Evolutionary conservation across 2,329 filamentous ascomycete genomes (phyloP).

Genomic region (Penicillium freii): DNA sequence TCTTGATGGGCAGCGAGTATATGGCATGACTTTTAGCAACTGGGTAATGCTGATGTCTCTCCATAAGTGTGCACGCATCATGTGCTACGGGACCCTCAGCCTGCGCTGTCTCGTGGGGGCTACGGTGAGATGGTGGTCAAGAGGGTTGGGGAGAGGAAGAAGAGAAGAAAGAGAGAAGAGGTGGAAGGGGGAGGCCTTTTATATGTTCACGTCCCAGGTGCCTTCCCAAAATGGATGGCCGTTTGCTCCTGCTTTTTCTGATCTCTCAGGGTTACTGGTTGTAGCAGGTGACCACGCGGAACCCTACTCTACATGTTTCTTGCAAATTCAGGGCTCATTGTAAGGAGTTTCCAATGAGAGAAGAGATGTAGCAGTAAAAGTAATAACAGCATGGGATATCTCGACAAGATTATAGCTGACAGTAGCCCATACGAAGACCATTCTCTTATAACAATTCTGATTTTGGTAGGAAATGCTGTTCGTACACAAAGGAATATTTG

Average conservation of each 20-base stretch:
- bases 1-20: neutral
- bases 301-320: neutral
- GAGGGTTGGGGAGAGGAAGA: too few species aligned
- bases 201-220: too few species aligned
- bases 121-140: too few species aligned
- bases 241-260: neutral
- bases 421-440: neutral
- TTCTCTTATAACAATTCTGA: slow-evolving; percentile 1
- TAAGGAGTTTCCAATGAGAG: neutral
- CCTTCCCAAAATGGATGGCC: too few species aligned
- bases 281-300: neutral
- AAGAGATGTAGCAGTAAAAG: neutral
- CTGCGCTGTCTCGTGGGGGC: neutral
- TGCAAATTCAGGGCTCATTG: too few species aligned
- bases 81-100: neutral
- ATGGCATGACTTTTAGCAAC: neutral
- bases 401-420: neutral
- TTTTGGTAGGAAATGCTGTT: slow-evolving; percentile 1
- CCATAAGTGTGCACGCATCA: neutral
- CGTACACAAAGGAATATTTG: slow-evolving; percentile 8
- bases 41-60: neutral
- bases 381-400: slow-evolving; percentile 24
- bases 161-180: too few species aligned
- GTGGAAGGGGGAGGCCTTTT: too few species aligned
- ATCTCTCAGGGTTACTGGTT: neutral